Percentiles rank a stretch among this genome's conserved stretches.
phyloP scores from a whole-genome alignment of 164 flowering plant species.

The Vitis rotundifolia region DNA sequence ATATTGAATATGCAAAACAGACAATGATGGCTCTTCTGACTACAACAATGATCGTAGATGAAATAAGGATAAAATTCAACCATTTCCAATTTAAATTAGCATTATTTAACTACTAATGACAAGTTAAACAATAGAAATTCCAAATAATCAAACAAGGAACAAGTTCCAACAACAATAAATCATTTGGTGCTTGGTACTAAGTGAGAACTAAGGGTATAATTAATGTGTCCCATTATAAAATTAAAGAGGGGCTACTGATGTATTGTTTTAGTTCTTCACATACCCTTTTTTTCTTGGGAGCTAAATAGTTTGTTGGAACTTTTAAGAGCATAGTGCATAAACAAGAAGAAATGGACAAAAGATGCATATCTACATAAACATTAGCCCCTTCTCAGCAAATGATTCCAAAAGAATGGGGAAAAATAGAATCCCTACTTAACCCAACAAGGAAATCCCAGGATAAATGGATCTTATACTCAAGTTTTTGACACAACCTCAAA shows the following conservation, averaged over 20 bases:
- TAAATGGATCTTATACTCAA: too few species aligned
- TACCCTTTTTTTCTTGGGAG: too few species aligned
- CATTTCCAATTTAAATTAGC: neutral
- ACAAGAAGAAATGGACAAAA: neutral
- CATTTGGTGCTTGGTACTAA: neutral
- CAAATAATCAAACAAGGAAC: neutral
- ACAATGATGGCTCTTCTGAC: conserved; percentile 70
- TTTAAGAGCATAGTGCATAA: neutral
- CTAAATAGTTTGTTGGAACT: neutral
- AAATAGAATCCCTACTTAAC: too few species aligned
- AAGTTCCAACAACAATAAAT: neutral
- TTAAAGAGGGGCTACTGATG: neutral
- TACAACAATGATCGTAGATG: conserved; percentile 24
- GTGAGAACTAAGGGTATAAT: neutral
- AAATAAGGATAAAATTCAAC: neutral
- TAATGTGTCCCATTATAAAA: neutral
- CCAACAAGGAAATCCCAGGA: too few species aligned
- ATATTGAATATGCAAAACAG: conserved; percentile 85
- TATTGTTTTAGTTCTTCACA: too few species aligned
- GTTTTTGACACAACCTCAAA: too few species aligned
- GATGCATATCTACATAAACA: neutral
- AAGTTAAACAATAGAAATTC: neutral
- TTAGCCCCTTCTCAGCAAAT: too few species aligned
- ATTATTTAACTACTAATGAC: neutral
- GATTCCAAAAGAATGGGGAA: too few species aligned